These are phyloP conservation scores for Suillus occidentalis DNA, from an alignment of 768 basidiomycete genomes.

Conservation along the genomic window DNA sequence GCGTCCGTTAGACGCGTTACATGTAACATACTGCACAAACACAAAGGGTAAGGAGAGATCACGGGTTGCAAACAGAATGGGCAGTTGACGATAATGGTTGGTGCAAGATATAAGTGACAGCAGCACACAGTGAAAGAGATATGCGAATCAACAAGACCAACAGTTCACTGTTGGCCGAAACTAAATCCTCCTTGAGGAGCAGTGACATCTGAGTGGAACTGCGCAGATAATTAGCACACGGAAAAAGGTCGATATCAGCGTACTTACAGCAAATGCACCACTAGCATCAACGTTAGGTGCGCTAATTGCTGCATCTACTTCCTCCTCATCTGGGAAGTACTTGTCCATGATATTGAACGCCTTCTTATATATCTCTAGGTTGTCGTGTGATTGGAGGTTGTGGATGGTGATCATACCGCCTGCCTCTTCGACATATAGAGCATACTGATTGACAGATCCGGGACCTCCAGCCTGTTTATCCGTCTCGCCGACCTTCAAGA, in stretches of 20 bases:
- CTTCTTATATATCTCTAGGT: slow-evolving; percentile 99
- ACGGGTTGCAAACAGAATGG: slow-evolving; percentile 13
- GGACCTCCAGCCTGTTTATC: slow-evolving; percentile 84
- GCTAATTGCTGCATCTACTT: slow-evolving; percentile 78
- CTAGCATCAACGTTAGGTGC: slow-evolving; percentile 74
- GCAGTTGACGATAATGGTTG: not conserved
- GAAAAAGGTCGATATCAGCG: slow-evolving; percentile 2
- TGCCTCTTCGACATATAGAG: slow-evolving; percentile 93
- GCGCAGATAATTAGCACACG: slow-evolving; percentile 15
- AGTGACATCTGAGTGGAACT: slow-evolving; percentile 85
- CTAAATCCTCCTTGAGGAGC: slow-evolving; percentile 96
- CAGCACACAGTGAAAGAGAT: slow-evolving; percentile 10
- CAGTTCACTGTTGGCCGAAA: slow-evolving; percentile 67
- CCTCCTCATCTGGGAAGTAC: slow-evolving; percentile 98
- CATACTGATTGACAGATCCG: slow-evolving; percentile 89
- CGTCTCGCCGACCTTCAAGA: slow-evolving; percentile 94
- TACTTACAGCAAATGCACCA: slow-evolving; percentile 72
- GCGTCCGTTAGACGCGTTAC: slow-evolving; percentile 38
- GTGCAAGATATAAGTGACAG: slow-evolving; percentile 4
- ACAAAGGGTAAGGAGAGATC: slow-evolving; percentile 19
- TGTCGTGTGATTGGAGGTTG: slow-evolving; percentile 99
- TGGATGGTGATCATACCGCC: slow-evolving; percentile 99
- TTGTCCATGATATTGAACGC: slow-evolving; percentile 98
- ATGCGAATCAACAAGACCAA: slow-evolving; percentile 1
- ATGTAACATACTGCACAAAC: slow-evolving; percentile 13